Evolutionary conservation across 768 basidiomycete genomes (phyloP).

Genomic region (Lyophyllum decastes): DNA sequence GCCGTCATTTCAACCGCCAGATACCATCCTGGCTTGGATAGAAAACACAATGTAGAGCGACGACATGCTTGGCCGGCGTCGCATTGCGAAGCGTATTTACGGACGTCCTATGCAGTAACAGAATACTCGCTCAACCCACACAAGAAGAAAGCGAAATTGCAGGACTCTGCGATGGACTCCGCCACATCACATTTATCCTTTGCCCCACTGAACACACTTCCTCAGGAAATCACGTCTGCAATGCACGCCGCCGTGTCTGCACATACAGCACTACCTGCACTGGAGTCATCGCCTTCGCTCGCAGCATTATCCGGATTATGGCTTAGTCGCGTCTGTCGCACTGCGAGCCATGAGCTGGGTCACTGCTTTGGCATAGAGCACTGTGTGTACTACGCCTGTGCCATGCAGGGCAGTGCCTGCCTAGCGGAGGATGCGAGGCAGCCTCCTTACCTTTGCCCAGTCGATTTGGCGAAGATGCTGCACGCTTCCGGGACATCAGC

Average conservation of each 20-base stretch:
- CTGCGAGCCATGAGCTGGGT: slow-evolving; percentile 40
- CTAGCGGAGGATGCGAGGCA: slow-evolving; percentile 35
- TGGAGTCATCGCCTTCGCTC: slow-evolving; percentile 11
- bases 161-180: not conserved
- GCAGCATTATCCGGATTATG: slow-evolving; percentile 27
- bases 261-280: slow-evolving; percentile 8
- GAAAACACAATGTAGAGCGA: slow-evolving; percentile 27
- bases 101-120: slow-evolving; percentile 13
- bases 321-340: slow-evolving; percentile 35
- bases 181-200: not conserved
- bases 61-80: slow-evolving; percentile 38
- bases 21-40: slow-evolving; percentile 34
- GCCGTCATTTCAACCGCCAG: slow-evolving; percentile 37
- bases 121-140: not conserved
- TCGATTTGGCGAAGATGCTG: slow-evolving; percentile 32
- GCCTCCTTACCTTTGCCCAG: slow-evolving; percentile 35
- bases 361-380: slow-evolving; percentile 43
- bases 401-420: slow-evolving; percentile 35
- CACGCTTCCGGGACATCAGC: slow-evolving; percentile 22
- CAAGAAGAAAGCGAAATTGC: slow-evolving; percentile 17
- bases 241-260: slow-evolving; percentile 3
- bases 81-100: slow-evolving; percentile 30
- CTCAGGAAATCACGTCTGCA: not conserved
- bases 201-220: not conserved
- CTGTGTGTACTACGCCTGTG: slow-evolving; percentile 37